Percentiles rank a stretch among this genome's conserved stretches.
These are phyloP conservation scores for Peronospora farinosa DNA, from an alignment of 352 stramenopile species.

Conservation along the genomic window DNA sequence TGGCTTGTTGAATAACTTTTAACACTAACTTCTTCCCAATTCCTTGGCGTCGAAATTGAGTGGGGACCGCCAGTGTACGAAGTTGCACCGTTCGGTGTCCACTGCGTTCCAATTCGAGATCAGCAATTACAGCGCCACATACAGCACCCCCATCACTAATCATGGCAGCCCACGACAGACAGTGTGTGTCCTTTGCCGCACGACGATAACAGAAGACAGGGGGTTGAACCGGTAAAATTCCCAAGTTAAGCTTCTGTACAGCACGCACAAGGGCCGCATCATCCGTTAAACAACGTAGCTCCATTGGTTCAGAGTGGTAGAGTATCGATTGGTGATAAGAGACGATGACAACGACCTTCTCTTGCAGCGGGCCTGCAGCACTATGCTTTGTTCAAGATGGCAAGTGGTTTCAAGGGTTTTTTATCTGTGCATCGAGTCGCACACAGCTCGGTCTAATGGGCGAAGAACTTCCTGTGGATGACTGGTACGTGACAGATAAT, in stretches of 20 bases:
- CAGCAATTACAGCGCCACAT: constrained; percentile 33
- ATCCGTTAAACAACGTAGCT: constrained; percentile 43
- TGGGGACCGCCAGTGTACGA: constrained; percentile 37
- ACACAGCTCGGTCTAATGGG: constrained; percentile 52
- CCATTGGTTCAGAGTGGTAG: constrained; percentile 11
- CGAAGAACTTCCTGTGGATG: constrained; percentile 55
- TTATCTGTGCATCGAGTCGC: constrained; percentile 31
- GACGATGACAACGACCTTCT: constrained; percentile 25
- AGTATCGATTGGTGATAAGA: constrained; percentile 15
- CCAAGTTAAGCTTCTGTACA: constrained; percentile 61
- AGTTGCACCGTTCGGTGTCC: constrained; percentile 33
- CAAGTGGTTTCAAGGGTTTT: constrained; percentile 68
- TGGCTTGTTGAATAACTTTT: constrained; percentile 33
- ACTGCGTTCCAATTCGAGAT: constrained; percentile 30
- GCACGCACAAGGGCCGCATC: constrained; percentile 37
- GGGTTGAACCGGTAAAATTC: constrained; percentile 56
- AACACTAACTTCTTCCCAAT: constrained; percentile 34
- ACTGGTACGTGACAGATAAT: constrained; percentile 35
- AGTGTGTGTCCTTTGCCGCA: constrained; percentile 35
- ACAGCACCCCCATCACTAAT: constrained; percentile 8
- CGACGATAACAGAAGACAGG: constrained; percentile 62
- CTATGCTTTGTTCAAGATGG: constrained; percentile 52
- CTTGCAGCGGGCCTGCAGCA: constrained; percentile 36
- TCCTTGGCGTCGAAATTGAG: constrained; percentile 31
- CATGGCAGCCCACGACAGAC: constrained; percentile 43